Evolutionary conservation across 192 early-diverging fungal species (phyloP).

Genomic region (Coemansia reversa): DNA sequence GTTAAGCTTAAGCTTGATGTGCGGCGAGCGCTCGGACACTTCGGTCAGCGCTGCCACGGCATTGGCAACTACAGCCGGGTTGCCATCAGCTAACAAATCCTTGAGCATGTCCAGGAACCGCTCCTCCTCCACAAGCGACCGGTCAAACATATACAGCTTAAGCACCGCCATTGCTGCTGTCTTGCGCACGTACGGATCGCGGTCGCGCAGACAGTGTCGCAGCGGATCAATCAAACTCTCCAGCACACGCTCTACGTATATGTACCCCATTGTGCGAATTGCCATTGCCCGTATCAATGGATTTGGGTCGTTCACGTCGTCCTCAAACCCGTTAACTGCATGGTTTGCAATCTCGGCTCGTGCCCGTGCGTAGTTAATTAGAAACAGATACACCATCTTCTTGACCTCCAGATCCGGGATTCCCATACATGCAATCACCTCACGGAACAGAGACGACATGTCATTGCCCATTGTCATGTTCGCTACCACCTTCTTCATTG

Average conservation of each 20-base stretch:
- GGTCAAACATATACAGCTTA: constrained; percentile 91
- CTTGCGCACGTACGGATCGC: constrained; percentile 95
- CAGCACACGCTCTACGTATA: constrained; percentile 92
- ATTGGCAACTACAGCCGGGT: constrained; percentile 95
- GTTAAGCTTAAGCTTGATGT: constrained; percentile 83
- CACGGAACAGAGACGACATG: constrained; percentile 90
- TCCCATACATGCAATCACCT: constrained; percentile 90
- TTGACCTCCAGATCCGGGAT: constrained; percentile 95
- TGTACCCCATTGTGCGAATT: constrained; percentile 97
- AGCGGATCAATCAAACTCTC: constrained; percentile 93
- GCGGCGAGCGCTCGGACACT: constrained; percentile 85
- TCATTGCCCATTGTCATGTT: constrained; percentile 99
- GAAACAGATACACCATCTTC: constrained; percentile 96
- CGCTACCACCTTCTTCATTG: constrained; percentile 93
- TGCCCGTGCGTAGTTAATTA: constrained; percentile 97
- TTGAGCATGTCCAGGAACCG: constrained; percentile 88
- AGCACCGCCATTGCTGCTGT: constrained; percentile 92
- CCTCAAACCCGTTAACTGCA: constrained; percentile 97
- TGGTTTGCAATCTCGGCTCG: constrained; percentile 96
- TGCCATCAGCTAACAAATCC: constrained; percentile 83
- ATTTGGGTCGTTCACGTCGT: constrained; percentile 92
- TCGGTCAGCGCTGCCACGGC: constrained; percentile 91
- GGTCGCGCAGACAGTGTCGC: constrained; percentile 85
- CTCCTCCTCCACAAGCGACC: constrained; percentile 78
- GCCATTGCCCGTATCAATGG: constrained; percentile 94